Evolutionary conservation across 345 rosid genomes (phyloP), one percentile per base, ranked within the genome.

Genomic region (Turritis glabra): DNA sequence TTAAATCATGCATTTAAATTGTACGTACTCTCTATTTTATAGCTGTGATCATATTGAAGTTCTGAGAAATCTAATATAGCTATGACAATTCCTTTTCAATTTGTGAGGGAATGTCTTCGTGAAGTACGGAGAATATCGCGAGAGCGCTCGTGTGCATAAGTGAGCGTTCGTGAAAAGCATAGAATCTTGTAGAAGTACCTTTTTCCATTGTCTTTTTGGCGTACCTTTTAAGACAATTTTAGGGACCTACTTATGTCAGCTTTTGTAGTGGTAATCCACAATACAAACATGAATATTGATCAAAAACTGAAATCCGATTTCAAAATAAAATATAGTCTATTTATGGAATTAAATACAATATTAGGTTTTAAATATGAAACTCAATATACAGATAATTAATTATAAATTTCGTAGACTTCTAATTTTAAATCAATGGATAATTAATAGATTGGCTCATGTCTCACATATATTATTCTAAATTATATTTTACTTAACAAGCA

Each of bases 131-230:
- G 30, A 27, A 44, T 44, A 17, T 73, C 12, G 17, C 50, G 22
- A 46, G 23, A 55, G 50, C 15, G 65, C 37, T 25, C 72, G 78
- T 74, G 73, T 48, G 67, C 62, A 37, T 38, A 37, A 14, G 5
- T 30, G 38, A 30, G 15, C 26, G 2, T 22, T 63, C 64, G 71
- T 59, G 25, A 12, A 59, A 29, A 47, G 18, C 51, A 60, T 4
- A 48, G 12, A 64, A 55, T 54, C 77, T 73, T 53, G 29, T 5
- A 48, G 40, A 48, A 13, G 21, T 35, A 35, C 74, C 18, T 2
- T 57, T 57, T 22, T 7, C 17, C 46, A 12, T 43, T 69, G 21
- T 69, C 54, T 41, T 22, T 30, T 52, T n/a, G n/a, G n/a, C n/a
- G n/a, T n/a, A n/a, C n/a, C n/a, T n/a, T n/a, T 23, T 17, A 4